Evolutionary conservation across 371 early-diverging fungal genomes (phyloP).

Genomic region (Lichtheimia hyalospora): DNA sequence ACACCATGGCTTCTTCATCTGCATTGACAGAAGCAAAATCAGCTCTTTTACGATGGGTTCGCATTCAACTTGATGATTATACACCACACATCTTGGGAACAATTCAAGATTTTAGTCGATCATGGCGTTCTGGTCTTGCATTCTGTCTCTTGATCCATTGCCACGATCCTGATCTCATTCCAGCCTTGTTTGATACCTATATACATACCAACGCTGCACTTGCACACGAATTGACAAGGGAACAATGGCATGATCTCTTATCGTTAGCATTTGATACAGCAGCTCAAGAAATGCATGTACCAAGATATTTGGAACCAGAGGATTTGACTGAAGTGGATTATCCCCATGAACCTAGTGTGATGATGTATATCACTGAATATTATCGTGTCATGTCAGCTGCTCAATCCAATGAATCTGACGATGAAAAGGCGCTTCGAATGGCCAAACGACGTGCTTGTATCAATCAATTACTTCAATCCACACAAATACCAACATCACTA

Average conservation of each 20-base stretch:
- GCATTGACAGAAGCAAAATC: conserved; percentile 46
- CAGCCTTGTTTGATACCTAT: conserved; percentile 47
- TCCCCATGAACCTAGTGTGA: conserved; percentile 50
- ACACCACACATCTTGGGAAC: conserved; percentile 45
- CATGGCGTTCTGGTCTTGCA: conserved; percentile 73
- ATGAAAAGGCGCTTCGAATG: conserved; percentile 1
- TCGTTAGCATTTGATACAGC: conserved; percentile 34
- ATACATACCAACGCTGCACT: conserved; percentile 13
- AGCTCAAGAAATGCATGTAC: conserved; percentile 31
- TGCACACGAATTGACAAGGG: conserved; percentile 13
- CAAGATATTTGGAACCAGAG: conserved; percentile 39
- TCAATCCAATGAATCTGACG: conserved; percentile 13
- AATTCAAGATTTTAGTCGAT: conserved; percentile 64
- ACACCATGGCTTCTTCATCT: too few relatives aligned
- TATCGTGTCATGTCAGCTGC: conserved; percentile 38
- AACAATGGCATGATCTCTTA: conserved; percentile 30
- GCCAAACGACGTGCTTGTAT: not conserved
- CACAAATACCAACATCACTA: not conserved
- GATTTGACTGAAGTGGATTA: conserved; percentile 39
- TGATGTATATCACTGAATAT: conserved; percentile 49
- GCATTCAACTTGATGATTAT: conserved; percentile 61
- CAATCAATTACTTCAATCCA: not conserved
- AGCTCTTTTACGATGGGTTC: conserved; percentile 68
- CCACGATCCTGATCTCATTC: conserved; percentile 61
- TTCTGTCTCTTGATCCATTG: conserved; percentile 73